Evolutionary conservation across 371 early-diverging fungal species (phyloP).

Genomic region (Synchytrium microbalum): DNA sequence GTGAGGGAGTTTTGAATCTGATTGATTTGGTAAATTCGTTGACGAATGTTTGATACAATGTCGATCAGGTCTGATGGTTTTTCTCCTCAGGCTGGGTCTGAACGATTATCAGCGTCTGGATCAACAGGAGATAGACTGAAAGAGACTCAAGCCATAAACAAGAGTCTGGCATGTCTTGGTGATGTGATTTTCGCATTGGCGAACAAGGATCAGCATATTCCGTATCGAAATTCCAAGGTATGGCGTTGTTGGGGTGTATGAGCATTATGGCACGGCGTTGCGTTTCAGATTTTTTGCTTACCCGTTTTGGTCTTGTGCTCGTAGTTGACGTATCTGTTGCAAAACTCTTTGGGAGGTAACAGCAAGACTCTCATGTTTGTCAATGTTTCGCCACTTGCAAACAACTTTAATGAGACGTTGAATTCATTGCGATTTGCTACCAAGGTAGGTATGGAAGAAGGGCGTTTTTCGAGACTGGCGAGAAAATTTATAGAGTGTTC

Average conservation of each 20-base stretch:
- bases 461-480: no score
- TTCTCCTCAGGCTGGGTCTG: no score
- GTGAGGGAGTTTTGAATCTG: constrained; percentile 74
- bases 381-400: constrained; percentile 75
- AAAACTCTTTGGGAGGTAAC: constrained; percentile 88
- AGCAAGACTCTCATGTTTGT: constrained; percentile 99
- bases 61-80: no score
- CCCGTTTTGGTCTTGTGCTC: constrained; percentile 1
- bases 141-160: constrained; percentile 97
- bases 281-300: background rate
- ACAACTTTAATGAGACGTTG: constrained; percentile 77
- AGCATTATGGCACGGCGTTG: no score
- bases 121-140: constrained; percentile 86
- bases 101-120: constrained; percentile 78
- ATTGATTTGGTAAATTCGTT: no score
- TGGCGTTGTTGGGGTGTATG: background rate
- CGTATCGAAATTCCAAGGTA: constrained; percentile 93
- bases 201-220: constrained; percentile 81
- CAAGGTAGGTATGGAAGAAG: no score
- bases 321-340: constrained; percentile 80
- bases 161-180: constrained; percentile 82
- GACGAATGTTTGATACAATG: no score
- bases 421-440: constrained; percentile 94
- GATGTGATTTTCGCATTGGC: constrained; percentile 91
- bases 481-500: background rate